Evolutionary conservation across 306 rosid species (phyloP), one percentile per base, ranked within the genome.

Genomic region (Pyrus bretschneideri): DNA sequence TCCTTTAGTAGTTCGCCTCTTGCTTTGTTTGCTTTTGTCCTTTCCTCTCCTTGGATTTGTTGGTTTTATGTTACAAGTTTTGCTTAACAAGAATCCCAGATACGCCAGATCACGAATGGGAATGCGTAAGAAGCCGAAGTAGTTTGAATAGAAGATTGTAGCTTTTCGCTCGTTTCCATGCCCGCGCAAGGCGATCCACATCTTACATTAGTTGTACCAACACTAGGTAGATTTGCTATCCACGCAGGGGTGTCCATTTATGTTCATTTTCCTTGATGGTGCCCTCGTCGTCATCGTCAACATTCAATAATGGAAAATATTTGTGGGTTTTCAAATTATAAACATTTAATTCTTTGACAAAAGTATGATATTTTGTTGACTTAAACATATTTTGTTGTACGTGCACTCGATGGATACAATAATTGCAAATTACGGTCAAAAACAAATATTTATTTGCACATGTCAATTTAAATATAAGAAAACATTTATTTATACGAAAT

Each of bases 71-170:
- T 22, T 54, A 25, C 31, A 2, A 30, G 67, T 74, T 72, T 87
- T 85, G n/a, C 91, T 90, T 89, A 90, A 95, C 78, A 30, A 72
- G 76, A 81, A 78, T 71, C 64, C 58, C 82, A 92, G 98, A 81
- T 95, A 64, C 70, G 97, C 99, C 55, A 92, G 88, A 86, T 95
- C 99, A 22, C 86, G 97, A 78, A 92, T 92, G 99, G 98, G 99
- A 31, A 87, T 87, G 97, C 90, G 98, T 27, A 92, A 84, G 96
- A 90, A 89, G 87, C 79, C 83, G 3, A 85, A 89, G 84, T 95
- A 80, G 87, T 11, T 30, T 55, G 12, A 65, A 23, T 57, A 57
- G 33, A 42, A 58, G 31, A 19, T 44, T 44, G 8, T 11, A 33
- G 38, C 3, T 4, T 9, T 70, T 70, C 11, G 7, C 70, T 19